phyloP scores from a whole-genome alignment of 139 green algal species.

The Coelastrella sp. region DNA sequence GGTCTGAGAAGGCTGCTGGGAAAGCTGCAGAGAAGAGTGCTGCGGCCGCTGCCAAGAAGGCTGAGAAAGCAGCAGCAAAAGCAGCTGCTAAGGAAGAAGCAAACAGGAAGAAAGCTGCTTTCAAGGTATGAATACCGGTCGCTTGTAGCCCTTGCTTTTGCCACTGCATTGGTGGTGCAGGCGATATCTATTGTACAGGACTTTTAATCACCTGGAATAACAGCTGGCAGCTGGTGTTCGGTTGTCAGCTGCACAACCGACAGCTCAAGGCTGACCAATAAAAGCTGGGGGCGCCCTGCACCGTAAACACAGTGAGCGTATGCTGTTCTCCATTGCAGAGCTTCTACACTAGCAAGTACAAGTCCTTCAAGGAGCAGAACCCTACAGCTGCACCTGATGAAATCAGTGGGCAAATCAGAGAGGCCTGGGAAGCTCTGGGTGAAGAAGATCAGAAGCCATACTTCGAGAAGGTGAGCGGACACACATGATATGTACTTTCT shows the following conservation, averaged over 20 bases:
- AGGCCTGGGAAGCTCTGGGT: background rate
- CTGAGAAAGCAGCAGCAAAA: conserved; percentile 26
- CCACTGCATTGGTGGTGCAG: no score
- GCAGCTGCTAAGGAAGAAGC: conserved; percentile 18
- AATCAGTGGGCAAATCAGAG: background rate
- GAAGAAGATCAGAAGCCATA: background rate
- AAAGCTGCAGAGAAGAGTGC: background rate
- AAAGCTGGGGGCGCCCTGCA: no score
- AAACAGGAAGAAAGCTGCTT: background rate
- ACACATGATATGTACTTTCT: no score
- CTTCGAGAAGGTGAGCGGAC: background rate
- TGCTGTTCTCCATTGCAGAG: background rate
- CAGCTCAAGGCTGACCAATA: no score
- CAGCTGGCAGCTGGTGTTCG: no score
- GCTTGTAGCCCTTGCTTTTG: no score
- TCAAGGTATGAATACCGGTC: background rate
- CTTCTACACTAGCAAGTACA: conserved; percentile 7
- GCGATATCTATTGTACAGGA: no score
- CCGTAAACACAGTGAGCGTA: background rate
- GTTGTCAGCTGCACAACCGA: no score
- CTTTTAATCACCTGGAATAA: no score
- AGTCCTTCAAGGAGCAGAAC: background rate
- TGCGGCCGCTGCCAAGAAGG: conserved; percentile 17
- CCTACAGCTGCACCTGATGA: background rate
- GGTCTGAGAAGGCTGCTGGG: conserved; percentile 2